Percentiles rank a stretch among this genome's conserved stretches.
These are phyloP conservation scores for Scutellaria baicalensis DNA, from an alignment of 257 asterid genomes.

Conservation along the genomic window DNA sequence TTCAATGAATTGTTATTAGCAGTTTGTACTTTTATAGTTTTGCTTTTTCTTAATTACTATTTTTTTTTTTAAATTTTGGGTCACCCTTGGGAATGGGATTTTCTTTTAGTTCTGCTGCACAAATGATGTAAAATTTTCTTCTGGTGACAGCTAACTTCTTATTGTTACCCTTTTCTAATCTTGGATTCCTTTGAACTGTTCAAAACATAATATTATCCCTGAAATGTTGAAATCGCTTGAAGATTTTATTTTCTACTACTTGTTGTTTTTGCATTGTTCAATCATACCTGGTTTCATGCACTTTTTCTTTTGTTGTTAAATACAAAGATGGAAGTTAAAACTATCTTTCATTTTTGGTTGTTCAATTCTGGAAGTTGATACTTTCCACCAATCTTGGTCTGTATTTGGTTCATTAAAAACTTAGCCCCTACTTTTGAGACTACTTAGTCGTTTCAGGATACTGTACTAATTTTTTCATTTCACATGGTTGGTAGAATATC, in stretches of 20 bases:
- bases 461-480: neutral
- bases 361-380: neutral
- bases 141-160: neutral
- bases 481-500: neutral
- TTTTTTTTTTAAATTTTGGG: neutral
- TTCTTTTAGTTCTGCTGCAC: neutral
- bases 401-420: neutral
- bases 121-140: neutral
- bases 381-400: neutral
- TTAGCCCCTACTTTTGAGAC: neutral
- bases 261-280: neutral
- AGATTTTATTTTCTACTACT: neutral
- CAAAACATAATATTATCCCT: neutral
- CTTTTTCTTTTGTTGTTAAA: neutral
- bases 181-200: neutral
- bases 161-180: neutral
- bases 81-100: neutral
- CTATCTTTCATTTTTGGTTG: neutral
- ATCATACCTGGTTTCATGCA: neutral
- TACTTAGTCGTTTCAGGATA: neutral
- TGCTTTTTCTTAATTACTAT: neutral
- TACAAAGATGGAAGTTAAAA: no score
- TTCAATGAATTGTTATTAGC: neutral
- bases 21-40: neutral
- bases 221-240: neutral